Percentiles rank a stretch among this genome's conserved stretches.
Evolutionary conservation across 768 basidiomycete genomes (phyloP).

Genomic region (Amanita thiersii): DNA sequence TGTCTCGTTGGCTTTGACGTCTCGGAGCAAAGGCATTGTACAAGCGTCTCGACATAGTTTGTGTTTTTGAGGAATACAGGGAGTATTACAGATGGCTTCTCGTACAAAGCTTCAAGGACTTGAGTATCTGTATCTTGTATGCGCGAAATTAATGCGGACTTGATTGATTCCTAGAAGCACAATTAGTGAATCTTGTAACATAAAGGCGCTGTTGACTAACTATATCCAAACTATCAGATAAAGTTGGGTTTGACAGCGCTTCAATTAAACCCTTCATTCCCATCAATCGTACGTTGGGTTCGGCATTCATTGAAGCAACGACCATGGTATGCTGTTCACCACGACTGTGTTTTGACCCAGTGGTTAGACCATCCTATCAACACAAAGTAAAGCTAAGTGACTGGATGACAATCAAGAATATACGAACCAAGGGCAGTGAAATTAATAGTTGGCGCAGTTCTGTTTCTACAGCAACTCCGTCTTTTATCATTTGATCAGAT

Average conservation of each 20-base stretch:
- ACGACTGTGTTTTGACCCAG: background rate
- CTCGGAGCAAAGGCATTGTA: constrained; percentile 24
- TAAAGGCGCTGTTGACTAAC: constrained; percentile 22
- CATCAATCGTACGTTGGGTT: constrained; percentile 45
- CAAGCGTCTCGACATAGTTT: constrained; percentile 38
- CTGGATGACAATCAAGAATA: background rate
- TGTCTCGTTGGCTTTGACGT: constrained; percentile 40
- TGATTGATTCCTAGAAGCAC: constrained; percentile 39
- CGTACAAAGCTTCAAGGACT: constrained; percentile 67
- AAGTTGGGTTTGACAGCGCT: constrained; percentile 22
- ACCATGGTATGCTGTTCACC: constrained; percentile 26
- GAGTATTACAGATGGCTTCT: constrained; percentile 34
- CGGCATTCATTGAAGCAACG: constrained; percentile 54
- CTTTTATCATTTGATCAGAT: constrained; percentile 11
- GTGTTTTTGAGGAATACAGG: constrained; percentile 35
- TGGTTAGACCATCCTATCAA: constrained; percentile 7
- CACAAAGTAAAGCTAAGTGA: background rate
- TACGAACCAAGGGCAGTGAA: constrained; percentile 49
- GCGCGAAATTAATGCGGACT: constrained; percentile 59
- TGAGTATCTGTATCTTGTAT: constrained; percentile 52
- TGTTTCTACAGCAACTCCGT: constrained; percentile 28
- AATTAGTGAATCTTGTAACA: constrained; percentile 5
- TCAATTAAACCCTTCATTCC: constrained; percentile 53
- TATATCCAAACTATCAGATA: constrained; percentile 28
- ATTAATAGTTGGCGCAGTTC: constrained; percentile 46